Evolutionary conservation across 805 yeast species (phyloP).

Genomic region (Saccharomycopsis sp.): DNA sequence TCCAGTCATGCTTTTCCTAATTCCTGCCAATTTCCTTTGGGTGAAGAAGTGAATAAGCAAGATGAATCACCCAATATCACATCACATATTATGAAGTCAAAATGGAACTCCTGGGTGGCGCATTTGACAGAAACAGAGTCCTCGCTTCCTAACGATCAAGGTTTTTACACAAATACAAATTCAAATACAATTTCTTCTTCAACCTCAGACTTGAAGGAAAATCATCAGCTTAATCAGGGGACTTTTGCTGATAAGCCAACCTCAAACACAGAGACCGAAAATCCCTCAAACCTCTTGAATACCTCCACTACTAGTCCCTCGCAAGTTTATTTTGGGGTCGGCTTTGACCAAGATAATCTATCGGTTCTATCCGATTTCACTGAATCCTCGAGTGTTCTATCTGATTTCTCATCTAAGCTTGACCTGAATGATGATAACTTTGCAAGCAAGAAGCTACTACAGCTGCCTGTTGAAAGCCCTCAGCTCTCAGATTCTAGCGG

Average conservation of each 20-base stretch:
- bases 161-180: too few species aligned
- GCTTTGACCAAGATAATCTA: background rate
- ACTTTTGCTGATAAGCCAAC: too few species aligned
- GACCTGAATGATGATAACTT: background rate
- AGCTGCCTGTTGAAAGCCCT: background rate
- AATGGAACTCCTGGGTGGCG: slow-evolving; percentile 14
- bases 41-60: background rate
- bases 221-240: too few species aligned
- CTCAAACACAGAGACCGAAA: too few species aligned
- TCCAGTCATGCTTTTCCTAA: background rate
- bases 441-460: background rate
- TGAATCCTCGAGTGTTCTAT: background rate
- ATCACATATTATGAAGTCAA: slow-evolving; percentile 6
- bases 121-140: slow-evolving; percentile 8
- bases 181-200: too few species aligned
- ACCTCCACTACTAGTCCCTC: too few species aligned
- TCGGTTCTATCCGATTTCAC: slow-evolving; percentile 6
- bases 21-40: background rate
- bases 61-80: background rate
- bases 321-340: too few species aligned
- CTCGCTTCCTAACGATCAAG: slow-evolving; percentile 17
- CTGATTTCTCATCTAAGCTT: background rate
- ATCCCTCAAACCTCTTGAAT: too few species aligned
- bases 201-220: too few species aligned
- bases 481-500: background rate